These are phyloP conservation scores for Nakazawaea ishiwadae DNA, from an alignment of 805 yeast species.

Conservation along the genomic window DNA sequence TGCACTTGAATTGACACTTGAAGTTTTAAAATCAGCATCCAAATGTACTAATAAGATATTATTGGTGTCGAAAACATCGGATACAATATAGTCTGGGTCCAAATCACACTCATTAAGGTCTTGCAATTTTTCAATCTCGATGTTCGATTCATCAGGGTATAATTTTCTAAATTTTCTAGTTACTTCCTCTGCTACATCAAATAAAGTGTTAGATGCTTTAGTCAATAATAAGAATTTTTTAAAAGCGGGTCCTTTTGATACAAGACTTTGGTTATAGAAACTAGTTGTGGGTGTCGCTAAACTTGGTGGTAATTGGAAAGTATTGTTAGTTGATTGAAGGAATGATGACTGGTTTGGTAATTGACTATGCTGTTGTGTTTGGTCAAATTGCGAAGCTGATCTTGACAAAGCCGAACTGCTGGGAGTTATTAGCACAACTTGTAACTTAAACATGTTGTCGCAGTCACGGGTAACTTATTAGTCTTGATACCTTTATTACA, in stretches of 20 bases:
- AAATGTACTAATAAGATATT: constrained; percentile 43
- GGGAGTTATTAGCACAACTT: constrained; percentile 38
- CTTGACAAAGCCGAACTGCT: too few species aligned
- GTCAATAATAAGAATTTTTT: constrained; percentile 66
- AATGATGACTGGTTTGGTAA: constrained; percentile 23
- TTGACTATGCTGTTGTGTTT: neutral
- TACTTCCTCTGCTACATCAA: constrained; percentile 49
- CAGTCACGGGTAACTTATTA: too few species aligned
- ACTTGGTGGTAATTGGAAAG: constrained; percentile 16
- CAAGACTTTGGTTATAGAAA: constrained; percentile 2
- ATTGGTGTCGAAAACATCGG: constrained; percentile 55
- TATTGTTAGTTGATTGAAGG: constrained; percentile 33
- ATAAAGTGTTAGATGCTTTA: constrained; percentile 38
- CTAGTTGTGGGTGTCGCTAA: constrained; percentile 13
- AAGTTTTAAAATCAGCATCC: constrained; percentile 29
- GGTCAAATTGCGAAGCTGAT: too few species aligned
- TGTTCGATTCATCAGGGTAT: constrained; percentile 53
- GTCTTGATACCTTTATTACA: too few species aligned
- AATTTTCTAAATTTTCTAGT: constrained; percentile 50
- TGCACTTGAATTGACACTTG: constrained; percentile 1
- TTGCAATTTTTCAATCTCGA: constrained; percentile 58
- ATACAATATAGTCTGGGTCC: constrained; percentile 69
- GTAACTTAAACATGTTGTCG: constrained; percentile 38
- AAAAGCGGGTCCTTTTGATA: constrained; percentile 15
- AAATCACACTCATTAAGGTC: constrained; percentile 67